These are phyloP conservation scores for Wickerhamiella azyma DNA, from an alignment of 805 yeast species.

Conservation along the genomic window DNA sequence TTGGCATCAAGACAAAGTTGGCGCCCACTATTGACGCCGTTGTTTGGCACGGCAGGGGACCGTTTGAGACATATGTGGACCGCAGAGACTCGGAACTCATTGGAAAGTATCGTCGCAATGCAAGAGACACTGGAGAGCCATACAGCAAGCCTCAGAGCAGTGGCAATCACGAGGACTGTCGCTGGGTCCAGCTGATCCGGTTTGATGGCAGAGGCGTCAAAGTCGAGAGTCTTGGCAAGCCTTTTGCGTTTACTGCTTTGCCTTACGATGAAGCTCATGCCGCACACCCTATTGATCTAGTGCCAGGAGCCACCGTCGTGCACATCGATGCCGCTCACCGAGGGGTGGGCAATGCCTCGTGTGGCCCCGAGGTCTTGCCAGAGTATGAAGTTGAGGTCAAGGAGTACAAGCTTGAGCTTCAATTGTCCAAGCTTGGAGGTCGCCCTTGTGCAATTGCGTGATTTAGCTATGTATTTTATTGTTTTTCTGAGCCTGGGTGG, in stretches of 20 bases:
- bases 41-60: conserved; percentile 28
- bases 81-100: conserved; percentile 21
- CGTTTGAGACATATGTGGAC: conserved; percentile 28
- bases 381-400: conserved; percentile 10
- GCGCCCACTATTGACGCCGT: conserved; percentile 17
- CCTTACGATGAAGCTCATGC: conserved; percentile 16
- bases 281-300: conserved; percentile 20
- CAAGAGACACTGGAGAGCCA: conserved; percentile 16
- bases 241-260: conserved; percentile 10
- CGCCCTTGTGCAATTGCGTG: not conserved
- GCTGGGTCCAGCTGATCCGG: conserved; percentile 19
- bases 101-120: conserved; percentile 18
- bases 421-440: not conserved
- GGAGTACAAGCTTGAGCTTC: not conserved
- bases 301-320: conserved; percentile 12
- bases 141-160: conserved; percentile 30
- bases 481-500: too few species aligned
- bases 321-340: conserved; percentile 20
- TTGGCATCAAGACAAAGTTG: conserved; percentile 25
- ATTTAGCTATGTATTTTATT: not conserved
- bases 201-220: conserved; percentile 7
- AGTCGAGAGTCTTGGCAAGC: conserved; percentile 6
- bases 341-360: conserved; percentile 22
- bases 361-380: conserved; percentile 21
- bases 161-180: conserved; percentile 26